A percentile compares a stretch with the other conserved stretches of the same genome.
Evolutionary conservation across 2,329 filamentous ascomycete genomes (phyloP).

Genomic region (Ophiostoma triangulosporum): DNA sequence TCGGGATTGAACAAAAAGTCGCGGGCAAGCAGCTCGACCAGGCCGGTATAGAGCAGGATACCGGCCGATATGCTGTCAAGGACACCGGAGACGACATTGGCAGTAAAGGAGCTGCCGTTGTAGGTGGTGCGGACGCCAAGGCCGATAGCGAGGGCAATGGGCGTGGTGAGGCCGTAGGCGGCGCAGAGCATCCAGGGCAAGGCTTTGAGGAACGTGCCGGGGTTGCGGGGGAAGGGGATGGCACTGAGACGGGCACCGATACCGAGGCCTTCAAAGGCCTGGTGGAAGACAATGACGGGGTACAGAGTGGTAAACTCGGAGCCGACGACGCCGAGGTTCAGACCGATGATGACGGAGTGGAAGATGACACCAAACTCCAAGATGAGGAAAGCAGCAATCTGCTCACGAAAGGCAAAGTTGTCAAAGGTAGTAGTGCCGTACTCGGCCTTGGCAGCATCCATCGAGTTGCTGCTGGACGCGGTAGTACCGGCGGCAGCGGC

Average conservation of each 20-base stretch:
- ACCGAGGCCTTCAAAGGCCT: constrained; percentile 89
- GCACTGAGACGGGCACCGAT: constrained; percentile 71
- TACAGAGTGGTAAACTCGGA: constrained; percentile 45
- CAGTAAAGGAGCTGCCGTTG: constrained; percentile 37
- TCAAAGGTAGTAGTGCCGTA: constrained; percentile 11
- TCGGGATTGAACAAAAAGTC: constrained; percentile 91
- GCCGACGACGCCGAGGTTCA: constrained; percentile 56
- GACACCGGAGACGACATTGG: constrained; percentile 68
- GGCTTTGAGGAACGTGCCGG: constrained; percentile 44
- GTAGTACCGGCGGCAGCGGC: constrained; percentile 35
- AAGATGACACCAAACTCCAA: constrained; percentile 94
- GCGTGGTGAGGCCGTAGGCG: constrained; percentile 68
- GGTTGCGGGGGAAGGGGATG: constrained; percentile 48
- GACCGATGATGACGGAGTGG: constrained; percentile 84
- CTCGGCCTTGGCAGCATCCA: constrained; percentile 43
- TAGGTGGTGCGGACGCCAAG: constrained; percentile 60
- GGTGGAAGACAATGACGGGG: constrained; percentile 69
- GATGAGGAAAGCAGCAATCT: constrained; percentile 55
- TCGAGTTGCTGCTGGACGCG: constrained; percentile 53
- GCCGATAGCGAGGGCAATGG: constrained; percentile 72
- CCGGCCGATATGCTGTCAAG: constrained; percentile 85
- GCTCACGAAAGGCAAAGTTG: constrained; percentile 24
- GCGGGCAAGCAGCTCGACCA: constrained; percentile 91
- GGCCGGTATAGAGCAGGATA: constrained; percentile 83
- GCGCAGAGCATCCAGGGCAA: constrained; percentile 64